phyloP scores from a whole-genome alignment of 768 basidiomycete genomes.

The Clavaria fumosa region DNA sequence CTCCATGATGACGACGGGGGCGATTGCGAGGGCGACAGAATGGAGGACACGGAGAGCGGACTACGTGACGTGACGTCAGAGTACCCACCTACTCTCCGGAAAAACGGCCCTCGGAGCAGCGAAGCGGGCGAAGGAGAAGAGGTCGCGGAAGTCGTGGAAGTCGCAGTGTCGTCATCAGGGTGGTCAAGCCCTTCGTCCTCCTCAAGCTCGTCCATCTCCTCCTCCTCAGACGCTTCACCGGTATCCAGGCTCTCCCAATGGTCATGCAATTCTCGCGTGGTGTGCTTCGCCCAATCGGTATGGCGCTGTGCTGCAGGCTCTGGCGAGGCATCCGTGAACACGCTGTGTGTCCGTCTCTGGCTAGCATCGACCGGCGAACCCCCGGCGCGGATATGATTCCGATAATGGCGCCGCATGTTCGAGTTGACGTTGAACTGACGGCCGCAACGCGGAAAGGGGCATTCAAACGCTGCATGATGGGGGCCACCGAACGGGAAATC shows the following conservation, averaged over 20 bases:
- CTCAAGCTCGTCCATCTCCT: neutral
- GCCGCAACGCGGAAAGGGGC: slow-evolving; percentile 59
- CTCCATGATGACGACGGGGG: slow-evolving; percentile 5
- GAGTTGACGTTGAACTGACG: slow-evolving; percentile 74
- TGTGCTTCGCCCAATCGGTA: neutral
- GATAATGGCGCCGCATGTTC: slow-evolving; percentile 70
- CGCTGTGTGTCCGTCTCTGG: slow-evolving; percentile 8
- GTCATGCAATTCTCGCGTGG: neutral
- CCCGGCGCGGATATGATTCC: slow-evolving; percentile 39
- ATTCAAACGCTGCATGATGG: slow-evolving; percentile 42
- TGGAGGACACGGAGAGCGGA: neutral
- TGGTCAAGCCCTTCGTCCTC: neutral
- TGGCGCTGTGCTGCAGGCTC: slow-evolving; percentile 8
- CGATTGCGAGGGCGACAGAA: slow-evolving; percentile 6
- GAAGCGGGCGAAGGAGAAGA: neutral
- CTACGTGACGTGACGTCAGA: neutral
- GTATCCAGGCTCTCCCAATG: neutral
- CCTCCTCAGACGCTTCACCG: neutral
- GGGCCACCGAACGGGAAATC: neutral
- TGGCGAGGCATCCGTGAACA: slow-evolving; percentile 16
- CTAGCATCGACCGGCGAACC: slow-evolving; percentile 17
- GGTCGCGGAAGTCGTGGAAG: neutral
- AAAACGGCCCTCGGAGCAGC: neutral
- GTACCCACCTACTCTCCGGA: neutral
- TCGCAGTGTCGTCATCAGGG: neutral